These are phyloP conservation scores for Cudoniella acicularis DNA, from an alignment of 495 filamentous ascomycete genomes.

Conservation along the genomic window DNA sequence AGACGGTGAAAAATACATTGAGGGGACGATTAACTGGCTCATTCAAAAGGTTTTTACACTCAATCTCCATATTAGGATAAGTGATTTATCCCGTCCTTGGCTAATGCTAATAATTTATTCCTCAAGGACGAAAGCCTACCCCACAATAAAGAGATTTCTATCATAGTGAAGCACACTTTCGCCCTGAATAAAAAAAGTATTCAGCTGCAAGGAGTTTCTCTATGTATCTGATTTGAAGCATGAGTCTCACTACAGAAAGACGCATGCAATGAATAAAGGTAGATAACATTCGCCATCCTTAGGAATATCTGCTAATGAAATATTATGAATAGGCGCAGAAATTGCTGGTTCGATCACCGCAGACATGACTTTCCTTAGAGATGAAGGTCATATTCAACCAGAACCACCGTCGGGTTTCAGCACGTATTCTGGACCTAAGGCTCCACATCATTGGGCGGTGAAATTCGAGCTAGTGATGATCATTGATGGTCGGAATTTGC, in stretches of 20 bases:
- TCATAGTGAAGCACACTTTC: constrained; percentile 22
- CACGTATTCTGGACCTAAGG: not conserved
- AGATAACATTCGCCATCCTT: not conserved
- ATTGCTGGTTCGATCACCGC: not conserved
- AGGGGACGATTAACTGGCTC: constrained; percentile 22
- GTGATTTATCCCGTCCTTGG: not conserved
- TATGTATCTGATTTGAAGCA: constrained; percentile 22
- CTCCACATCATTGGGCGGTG: not conserved
- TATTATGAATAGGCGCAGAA: constrained; percentile 9
- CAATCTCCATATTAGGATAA: not conserved
- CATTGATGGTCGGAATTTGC: constrained; percentile 10
- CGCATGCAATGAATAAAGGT: constrained; percentile 17
- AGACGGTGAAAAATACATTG: constrained; percentile 19
- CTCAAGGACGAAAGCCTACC: constrained; percentile 12
- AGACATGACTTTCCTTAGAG: constrained; percentile 10
- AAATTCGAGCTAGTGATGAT: constrained; percentile 12
- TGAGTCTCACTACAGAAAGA: constrained; percentile 21
- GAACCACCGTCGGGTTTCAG: not conserved
- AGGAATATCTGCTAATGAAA: not conserved
- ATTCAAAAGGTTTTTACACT: constrained; percentile 3
- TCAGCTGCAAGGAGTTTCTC: constrained; percentile 19
- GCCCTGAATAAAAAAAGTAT: not conserved
- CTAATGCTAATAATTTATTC: not conserved
- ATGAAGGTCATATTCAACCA: constrained; percentile 2
- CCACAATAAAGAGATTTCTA: constrained; percentile 8